Percentiles rank a stretch among this genome's conserved stretches.
phyloP scores from a whole-genome alignment of 2,329 filamentous ascomycete species.

The Scedosporium minutisporum region DNA sequence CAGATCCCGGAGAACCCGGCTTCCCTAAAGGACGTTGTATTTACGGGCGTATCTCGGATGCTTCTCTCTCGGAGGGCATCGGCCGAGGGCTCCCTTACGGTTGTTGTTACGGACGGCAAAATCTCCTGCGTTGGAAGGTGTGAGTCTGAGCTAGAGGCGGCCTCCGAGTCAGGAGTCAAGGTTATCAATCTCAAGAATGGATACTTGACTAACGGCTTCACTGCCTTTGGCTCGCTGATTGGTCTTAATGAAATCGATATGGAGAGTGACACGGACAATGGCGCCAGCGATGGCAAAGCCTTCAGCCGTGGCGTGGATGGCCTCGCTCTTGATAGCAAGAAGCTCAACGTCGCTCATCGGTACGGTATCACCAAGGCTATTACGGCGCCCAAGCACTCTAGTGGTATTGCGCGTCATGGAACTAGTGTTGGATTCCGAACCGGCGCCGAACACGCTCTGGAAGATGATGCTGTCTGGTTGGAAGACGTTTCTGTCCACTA shows the following conservation, averaged over 20 bases:
- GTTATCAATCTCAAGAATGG: constrained; percentile 39
- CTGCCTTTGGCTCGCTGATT: constrained; percentile 48
- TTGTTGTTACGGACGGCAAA: constrained; percentile 41
- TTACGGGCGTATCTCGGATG: constrained; percentile 40
- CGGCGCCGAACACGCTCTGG: constrained; percentile 33
- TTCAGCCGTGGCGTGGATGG: constrained; percentile 53
- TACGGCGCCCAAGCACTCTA: constrained; percentile 39
- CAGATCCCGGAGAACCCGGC: constrained; percentile 31
- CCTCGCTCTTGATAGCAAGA: constrained; percentile 44
- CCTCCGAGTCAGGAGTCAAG: background rate
- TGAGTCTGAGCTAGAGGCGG: constrained; percentile 25
- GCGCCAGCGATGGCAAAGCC: constrained; percentile 25
- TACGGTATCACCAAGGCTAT: constrained; percentile 52
- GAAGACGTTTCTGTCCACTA: constrained; percentile 49
- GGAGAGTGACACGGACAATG: constrained; percentile 46
- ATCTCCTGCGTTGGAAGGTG: constrained; percentile 50
- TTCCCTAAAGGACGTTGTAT: constrained; percentile 32
- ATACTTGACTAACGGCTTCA: constrained; percentile 50
- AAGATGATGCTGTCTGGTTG: constrained; percentile 41
- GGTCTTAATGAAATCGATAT: constrained; percentile 55
- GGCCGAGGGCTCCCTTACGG: constrained; percentile 26
- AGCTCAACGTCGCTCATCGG: constrained; percentile 39
- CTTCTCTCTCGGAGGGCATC: constrained; percentile 9
- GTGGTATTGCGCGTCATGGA: constrained; percentile 37
- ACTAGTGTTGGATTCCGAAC: constrained; percentile 51